These are phyloP conservation scores for Micractinium conductrix DNA, from an alignment of 139 green algal genomes.

Conservation along the genomic window DNA sequence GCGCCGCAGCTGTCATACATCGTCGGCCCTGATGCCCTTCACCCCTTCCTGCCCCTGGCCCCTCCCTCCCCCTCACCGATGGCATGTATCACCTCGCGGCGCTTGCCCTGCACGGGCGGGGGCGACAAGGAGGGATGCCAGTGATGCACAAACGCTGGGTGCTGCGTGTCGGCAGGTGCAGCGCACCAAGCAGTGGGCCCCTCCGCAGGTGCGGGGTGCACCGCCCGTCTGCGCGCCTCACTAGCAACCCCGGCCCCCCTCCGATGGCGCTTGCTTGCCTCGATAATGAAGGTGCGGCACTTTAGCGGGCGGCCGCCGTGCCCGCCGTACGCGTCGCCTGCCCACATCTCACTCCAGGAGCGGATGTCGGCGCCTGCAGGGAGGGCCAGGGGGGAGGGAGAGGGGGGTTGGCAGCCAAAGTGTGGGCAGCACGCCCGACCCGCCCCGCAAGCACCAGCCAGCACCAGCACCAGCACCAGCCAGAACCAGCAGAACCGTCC, in stretches of 20 bases:
- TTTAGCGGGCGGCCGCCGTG: slow-evolving; percentile 34
- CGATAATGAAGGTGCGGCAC: slow-evolving; percentile 63
- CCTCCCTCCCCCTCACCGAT: slow-evolving; percentile 67
- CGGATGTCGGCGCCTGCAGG: slow-evolving; percentile 82
- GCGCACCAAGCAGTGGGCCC: neutral
- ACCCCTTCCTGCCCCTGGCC: neutral
- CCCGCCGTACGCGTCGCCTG: neutral
- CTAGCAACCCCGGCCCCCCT: too few relatives aligned
- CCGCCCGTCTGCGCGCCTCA: too few relatives aligned
- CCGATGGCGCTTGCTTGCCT: slow-evolving; percentile 22
- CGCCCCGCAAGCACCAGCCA: too few relatives aligned
- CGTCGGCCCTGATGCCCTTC: neutral
- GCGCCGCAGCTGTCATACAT: neutral
- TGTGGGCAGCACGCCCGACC: too few relatives aligned
- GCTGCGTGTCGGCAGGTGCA: neutral
- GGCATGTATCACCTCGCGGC: slow-evolving; percentile 44
- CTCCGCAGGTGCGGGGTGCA: neutral
- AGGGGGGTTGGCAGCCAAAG: too few relatives aligned
- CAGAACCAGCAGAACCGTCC: too few relatives aligned
- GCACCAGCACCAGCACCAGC: too few relatives aligned
- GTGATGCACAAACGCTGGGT: neutral
- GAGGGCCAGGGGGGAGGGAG: too few relatives aligned
- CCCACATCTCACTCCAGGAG: slow-evolving; percentile 75
- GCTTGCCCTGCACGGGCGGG: slow-evolving; percentile 55
- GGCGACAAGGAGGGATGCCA: neutral